Base-by-base conservation (phyloP, 768 basidiomycete genomes). In the Agaricus blazei region DNA sequence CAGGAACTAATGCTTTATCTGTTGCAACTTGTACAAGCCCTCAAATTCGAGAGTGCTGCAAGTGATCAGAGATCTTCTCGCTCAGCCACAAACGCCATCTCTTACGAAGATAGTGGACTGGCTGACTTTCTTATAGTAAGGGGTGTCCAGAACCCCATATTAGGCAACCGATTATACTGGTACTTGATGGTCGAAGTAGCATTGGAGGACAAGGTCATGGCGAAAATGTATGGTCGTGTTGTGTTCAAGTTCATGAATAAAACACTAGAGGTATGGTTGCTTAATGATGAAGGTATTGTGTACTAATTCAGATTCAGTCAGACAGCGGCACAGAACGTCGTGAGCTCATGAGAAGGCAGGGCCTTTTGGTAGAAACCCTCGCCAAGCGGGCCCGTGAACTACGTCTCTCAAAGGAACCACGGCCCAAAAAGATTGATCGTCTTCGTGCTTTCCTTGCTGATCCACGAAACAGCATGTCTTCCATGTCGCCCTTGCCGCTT, bases 361-460 rank as follows among this genome's bases (percentile, higher is more conserved):
- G 88, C 4, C 84, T 95, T 40, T 82, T 98, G 52, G 83, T 98
- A 23, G 88, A 91, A 45, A 87, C 85, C 1, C 77, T 99, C 2
- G 90, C 89, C 0, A 87, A 87, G 58, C 84, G 90, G 28, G 94
- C 97, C 0, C 84, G 84, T 59, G 93, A 98, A 57, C 76, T 98
- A 1, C 85, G 93, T 26, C 84, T 80, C 5, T 93, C 90, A 0
- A 98, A 98, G 65, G 96, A 98, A 64, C 83, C 90, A 3, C 82
- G 96, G 7, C 93, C 92, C 9, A 98, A 96, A 78, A 98, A 98
- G 76, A 98, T 98, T 60, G 96, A 98, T 61, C 95, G 94, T 64
- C 77, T 99, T 6, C 87, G 90, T n/a, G 76, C 87, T 0, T 81
- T 86, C 61, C 79, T 99, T 48, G 81, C 82, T 3, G 96, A 98